phyloP scores from a whole-genome alignment of 768 basidiomycete genomes.

The Astraeus odoratus region DNA sequence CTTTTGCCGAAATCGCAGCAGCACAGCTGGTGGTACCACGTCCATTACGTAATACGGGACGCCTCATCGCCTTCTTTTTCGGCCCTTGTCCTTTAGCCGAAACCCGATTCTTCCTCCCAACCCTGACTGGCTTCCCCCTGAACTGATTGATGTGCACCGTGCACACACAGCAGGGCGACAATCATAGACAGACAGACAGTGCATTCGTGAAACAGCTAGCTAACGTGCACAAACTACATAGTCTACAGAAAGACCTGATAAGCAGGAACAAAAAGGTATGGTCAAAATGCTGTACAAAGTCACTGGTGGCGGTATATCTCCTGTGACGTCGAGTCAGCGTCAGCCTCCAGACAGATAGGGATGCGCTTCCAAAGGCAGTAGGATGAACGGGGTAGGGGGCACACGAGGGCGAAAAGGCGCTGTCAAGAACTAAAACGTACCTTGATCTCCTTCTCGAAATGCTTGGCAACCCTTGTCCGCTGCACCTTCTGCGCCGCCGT shows the following conservation, averaged over 20 bases:
- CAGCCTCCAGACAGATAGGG: background rate
- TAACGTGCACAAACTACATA: background rate
- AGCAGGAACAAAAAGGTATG: background rate
- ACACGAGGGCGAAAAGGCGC: background rate
- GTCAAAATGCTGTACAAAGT: background rate
- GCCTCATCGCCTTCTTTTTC: slow-evolving; percentile 5
- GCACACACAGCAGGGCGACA: too few species aligned
- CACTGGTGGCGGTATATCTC: slow-evolving; percentile 29
- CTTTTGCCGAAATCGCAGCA: slow-evolving; percentile 12
- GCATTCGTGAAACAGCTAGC: too few species aligned
- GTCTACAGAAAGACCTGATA: background rate
- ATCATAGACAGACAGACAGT: background rate
- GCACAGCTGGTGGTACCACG: slow-evolving; percentile 18
- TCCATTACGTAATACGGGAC: slow-evolving; percentile 20
- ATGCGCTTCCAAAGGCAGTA: too few species aligned
- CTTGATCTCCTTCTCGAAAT: slow-evolving; percentile 57
- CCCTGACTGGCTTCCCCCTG: too few species aligned
- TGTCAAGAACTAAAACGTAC: slow-evolving; percentile 27
- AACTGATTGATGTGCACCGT: too few species aligned
- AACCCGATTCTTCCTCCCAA: too few species aligned
- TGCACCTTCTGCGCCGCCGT: slow-evolving; percentile 93
- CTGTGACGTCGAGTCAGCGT: slow-evolving; percentile 9
- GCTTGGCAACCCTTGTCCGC: slow-evolving; percentile 60
- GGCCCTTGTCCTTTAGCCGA: background rate
- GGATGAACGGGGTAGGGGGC: too few species aligned